Percentiles rank a stretch among this genome's conserved stretches.
Conservation (phyloP, 768 basidiomycete species). For the Jaapia argillacea region DNA sequence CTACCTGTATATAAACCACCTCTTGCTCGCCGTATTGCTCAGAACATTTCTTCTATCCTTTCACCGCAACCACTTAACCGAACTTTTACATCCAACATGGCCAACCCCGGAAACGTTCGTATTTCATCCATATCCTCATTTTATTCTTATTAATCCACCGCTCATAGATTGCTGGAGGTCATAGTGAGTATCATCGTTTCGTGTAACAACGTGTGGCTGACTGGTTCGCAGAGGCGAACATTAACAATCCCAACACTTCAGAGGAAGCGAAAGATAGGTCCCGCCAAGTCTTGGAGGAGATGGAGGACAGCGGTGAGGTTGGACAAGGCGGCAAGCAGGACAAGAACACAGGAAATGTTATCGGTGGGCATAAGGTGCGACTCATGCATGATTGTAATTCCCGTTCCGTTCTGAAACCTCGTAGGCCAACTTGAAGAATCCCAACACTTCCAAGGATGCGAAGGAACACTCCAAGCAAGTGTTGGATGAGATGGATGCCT, state of each 20-base stretch:
- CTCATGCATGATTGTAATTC: background rate
- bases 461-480: conserved; percentile 15
- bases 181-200: background rate
- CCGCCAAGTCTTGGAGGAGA: conserved; percentile 4
- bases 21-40: no score
- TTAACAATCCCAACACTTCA: conserved; percentile 7
- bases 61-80: background rate
- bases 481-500: conserved; percentile 14
- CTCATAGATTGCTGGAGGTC: conserved; percentile 1
- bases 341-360: conserved; percentile 1
- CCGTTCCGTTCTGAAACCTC: background rate
- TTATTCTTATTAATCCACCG: background rate
- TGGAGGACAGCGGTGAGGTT: conserved; percentile 2
- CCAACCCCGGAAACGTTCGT: conserved; percentile 1
- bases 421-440: conserved; percentile 17
- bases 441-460: conserved; percentile 13
- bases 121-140: background rate
- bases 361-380: conserved; percentile 1
- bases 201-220: background rate
- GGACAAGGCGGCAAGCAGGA: background rate
- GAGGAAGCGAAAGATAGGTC: conserved; percentile 8
- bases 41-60: background rate
- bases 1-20: no score
- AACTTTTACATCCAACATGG: background rate
- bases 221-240: conserved; percentile 1